A percentile compares a stretch with the other conserved stretches of the same genome.
Evolutionary conservation across 768 basidiomycete genomes (phyloP).

Genomic region (Mycena galericulata): DNA sequence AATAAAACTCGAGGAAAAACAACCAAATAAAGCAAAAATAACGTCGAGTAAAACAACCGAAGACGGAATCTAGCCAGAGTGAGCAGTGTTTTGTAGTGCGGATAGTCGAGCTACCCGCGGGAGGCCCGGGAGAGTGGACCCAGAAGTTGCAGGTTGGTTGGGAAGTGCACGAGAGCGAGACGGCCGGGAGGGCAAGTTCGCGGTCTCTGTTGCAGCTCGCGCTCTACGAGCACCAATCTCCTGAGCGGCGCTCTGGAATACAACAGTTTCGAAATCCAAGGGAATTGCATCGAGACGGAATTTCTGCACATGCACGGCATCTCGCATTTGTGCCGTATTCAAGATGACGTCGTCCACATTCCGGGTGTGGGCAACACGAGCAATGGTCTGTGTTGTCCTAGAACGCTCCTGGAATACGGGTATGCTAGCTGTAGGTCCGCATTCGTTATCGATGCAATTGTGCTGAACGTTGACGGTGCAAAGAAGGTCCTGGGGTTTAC

Average conservation of each 20-base stretch:
- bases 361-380: neutral
- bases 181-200: neutral
- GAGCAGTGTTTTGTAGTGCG: no score
- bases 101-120: neutral
- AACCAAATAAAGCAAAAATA: no score
- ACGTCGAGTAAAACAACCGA: no score
- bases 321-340: constrained; percentile 44
- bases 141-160: neutral
- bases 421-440: constrained; percentile 18
- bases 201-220: neutral
- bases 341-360: constrained; percentile 31
- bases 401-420: constrained; percentile 37
- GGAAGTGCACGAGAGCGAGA: no score
- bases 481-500: constrained; percentile 33
- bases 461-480: constrained; percentile 44
- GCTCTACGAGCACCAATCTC: neutral
- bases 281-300: constrained; percentile 13
- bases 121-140: neutral
- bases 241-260: neutral
- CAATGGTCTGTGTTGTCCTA: neutral
- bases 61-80: no score
- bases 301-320: constrained; percentile 35
- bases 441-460: constrained; percentile 37
- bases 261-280: neutral
- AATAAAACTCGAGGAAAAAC: no score